phyloP scores from a whole-genome alignment of 805 yeast genomes.

The Pichia nakasei region DNA sequence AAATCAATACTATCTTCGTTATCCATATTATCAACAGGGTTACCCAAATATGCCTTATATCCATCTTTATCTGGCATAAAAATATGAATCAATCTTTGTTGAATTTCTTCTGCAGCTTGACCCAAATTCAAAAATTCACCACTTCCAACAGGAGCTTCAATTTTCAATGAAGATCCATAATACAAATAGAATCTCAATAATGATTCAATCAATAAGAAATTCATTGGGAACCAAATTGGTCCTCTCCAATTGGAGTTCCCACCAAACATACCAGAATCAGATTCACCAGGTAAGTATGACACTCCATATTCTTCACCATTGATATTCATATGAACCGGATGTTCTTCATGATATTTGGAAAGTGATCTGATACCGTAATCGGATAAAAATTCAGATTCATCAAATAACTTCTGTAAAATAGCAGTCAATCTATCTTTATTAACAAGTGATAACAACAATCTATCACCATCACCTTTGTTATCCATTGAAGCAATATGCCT shows the following conservation, averaged over 20 bases:
- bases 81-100: slow-evolving; percentile 72
- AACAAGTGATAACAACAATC: slow-evolving; percentile 72
- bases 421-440: slow-evolving; percentile 69
- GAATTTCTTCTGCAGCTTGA: slow-evolving; percentile 84
- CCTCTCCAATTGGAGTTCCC: slow-evolving; percentile 98
- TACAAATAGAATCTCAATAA: slow-evolving; percentile 79
- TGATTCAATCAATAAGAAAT: slow-evolving; percentile 77
- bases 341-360: slow-evolving; percentile 74
- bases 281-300: slow-evolving; percentile 76
- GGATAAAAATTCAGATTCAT: slow-evolving; percentile 78
- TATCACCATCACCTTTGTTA: slow-evolving; percentile 69
- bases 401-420: slow-evolving; percentile 72
- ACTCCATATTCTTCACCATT: slow-evolving; percentile 65
- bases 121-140: slow-evolving; percentile 72
- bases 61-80: slow-evolving; percentile 58
- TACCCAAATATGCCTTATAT: slow-evolving; percentile 72
- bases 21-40: slow-evolving; percentile 26
- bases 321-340: slow-evolving; percentile 81
- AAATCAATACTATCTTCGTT: slow-evolving; percentile 29
- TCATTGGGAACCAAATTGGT: slow-evolving; percentile 94
- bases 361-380: slow-evolving; percentile 81
- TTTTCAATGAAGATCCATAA: slow-evolving; percentile 77
- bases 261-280: slow-evolving; percentile 90
- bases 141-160: slow-evolving; percentile 82
- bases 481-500: slow-evolving; percentile 83